Base-by-base conservation (phyloP, 2,329 filamentous ascomycete species). In the Ophiostoma sp. region DNA sequence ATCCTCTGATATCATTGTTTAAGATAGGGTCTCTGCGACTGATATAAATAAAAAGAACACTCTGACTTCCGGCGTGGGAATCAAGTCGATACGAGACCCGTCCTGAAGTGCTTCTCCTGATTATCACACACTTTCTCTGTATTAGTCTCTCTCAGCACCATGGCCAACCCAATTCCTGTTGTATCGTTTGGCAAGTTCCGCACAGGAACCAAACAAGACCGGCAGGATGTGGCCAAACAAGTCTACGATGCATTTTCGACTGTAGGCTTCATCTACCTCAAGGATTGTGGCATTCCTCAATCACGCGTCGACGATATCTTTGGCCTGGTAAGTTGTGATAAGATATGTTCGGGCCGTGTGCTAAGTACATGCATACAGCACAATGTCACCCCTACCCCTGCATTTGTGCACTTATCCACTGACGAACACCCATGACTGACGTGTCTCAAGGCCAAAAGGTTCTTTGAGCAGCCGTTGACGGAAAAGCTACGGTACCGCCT, bases 231-330 rank as follows among this genome's bases (percentile, higher is more conserved):
- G 52, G 66, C 66, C 42, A 62, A 67, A 27, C 40, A 67, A 27
- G 18, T 67, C 18, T 67, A 67, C 41, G 16, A 49, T 49, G 66
- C 66, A 6, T 67, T 67, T 11, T 49, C 40, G 41, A 67, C 38
- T 4, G 40, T 67, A 4, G 66, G 66, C 41, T 67, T 58, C 52
- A 44, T 67, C 41, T 67, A 67, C n/a, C 55, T 67, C 11, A 67
- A 67, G 42, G 55, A 67, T 42, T 44, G 38, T 5, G 66, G 66
- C 14, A 67, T 67, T 38, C 47, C 66, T 3, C 41, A 67, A n/a
- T 58, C 42, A 6, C 41, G 42, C 11, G 42, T 67, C 47, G 41
- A 67, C n/a, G 66, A 41, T 18, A 67, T 67, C 16, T 67, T 67
- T 49, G 42, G 3, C 18, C 36, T 47, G 12, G 66, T 67, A 36